Evolutionary conservation across 768 basidiomycete genomes (phyloP).

Genomic region (Lactarius pseudohatsudake): DNA sequence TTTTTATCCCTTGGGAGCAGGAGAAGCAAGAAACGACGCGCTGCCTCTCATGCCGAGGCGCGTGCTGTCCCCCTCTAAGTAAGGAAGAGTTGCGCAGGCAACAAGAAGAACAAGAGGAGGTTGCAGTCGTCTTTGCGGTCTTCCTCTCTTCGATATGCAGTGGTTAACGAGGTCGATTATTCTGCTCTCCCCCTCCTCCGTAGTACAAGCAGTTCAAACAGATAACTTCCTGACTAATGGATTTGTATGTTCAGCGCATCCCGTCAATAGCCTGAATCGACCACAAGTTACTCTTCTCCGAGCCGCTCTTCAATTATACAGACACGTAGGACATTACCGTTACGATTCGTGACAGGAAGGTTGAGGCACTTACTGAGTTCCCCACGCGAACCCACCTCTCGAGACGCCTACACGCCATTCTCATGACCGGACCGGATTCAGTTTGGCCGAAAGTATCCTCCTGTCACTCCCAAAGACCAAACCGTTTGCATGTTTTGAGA

Average conservation of each 20-base stretch:
- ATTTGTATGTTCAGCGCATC: conserved; percentile 43
- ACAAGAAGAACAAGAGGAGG: conserved; percentile 54
- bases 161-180: conserved; percentile 57
- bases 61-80: conserved; percentile 1
- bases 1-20: conserved; percentile 68
- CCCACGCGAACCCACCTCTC: conserved; percentile 56
- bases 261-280: conserved; percentile 57
- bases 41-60: conserved; percentile 15
- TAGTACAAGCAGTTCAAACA: conserved; percentile 40
- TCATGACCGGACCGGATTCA: conserved; percentile 28
- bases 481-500: conserved; percentile 57
- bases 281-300: conserved; percentile 51
- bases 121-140: conserved; percentile 62
- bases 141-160: conserved; percentile 64
- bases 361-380: conserved; percentile 62
- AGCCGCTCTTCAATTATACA: conserved; percentile 53
- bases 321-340: conserved; percentile 64
- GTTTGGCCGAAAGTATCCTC: conserved; percentile 36
- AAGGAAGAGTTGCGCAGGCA: conserved; percentile 24
- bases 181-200: conserved; percentile 65
- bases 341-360: conserved; percentile 63
- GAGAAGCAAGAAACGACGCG: conserved; percentile 49
- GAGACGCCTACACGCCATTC: conserved; percentile 31
- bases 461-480: conserved; percentile 46
- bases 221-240: conserved; percentile 8